Evolutionary conservation across 306 rosid species (phyloP).

Genomic region (Vicia faba): DNA sequence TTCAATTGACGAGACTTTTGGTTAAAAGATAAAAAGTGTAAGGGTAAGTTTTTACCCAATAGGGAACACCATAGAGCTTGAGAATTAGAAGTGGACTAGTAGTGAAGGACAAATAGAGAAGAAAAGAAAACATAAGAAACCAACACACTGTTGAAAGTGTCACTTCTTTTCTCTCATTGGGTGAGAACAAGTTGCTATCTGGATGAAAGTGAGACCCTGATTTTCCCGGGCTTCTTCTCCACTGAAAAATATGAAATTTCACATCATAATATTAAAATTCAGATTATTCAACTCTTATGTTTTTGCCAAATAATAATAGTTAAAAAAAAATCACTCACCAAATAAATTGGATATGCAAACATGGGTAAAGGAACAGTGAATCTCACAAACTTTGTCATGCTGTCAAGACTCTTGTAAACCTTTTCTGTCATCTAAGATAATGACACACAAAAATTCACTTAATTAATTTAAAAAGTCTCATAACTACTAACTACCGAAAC

Average conservation of each 20-base stretch:
- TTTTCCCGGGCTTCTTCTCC: constrained; percentile 94
- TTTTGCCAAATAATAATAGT: background rate
- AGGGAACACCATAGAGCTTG: constrained; percentile 80
- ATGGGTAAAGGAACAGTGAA: constrained; percentile 81
- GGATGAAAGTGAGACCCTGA: constrained; percentile 93
- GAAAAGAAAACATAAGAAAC: constrained; percentile 57
- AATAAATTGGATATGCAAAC: constrained; percentile 83
- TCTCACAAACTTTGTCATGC: constrained; percentile 56
- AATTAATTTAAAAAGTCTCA: background rate
- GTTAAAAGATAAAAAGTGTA: background rate
- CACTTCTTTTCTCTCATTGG: constrained; percentile 66
- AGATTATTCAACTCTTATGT: background rate
- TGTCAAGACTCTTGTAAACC: constrained; percentile 57
- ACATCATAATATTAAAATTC: constrained; percentile 17
- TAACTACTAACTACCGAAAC: too few species aligned
- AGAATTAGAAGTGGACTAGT: constrained; percentile 60
- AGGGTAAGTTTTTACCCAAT: constrained; percentile 56
- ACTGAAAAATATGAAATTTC: constrained; percentile 49
- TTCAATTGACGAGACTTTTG: too few species aligned
- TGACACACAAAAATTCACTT: background rate
- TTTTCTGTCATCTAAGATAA: constrained; percentile 71
- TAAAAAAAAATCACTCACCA: constrained; percentile 53
- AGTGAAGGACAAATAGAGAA: constrained; percentile 48
- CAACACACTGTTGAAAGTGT: constrained; percentile 70
- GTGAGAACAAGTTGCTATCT: constrained; percentile 62